Conservation (phyloP, 306 rosid genomes). For the Dryas alaskensis region DNA sequence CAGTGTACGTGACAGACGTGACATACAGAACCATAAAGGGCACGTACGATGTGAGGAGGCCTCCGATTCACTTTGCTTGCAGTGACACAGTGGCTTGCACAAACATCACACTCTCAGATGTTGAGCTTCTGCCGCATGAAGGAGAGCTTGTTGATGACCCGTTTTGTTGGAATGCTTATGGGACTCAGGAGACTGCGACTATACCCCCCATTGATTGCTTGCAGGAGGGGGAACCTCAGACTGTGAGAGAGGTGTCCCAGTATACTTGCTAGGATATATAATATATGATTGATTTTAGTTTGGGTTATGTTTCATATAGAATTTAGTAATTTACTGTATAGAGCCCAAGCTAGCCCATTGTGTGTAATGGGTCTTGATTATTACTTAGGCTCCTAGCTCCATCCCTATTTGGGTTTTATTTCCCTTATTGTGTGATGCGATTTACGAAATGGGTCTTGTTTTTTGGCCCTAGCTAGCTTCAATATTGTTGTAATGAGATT, state of each 20-base stretch:
- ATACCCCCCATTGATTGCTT: constrained; percentile 87
- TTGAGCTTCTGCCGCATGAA: constrained; percentile 77
- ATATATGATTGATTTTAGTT: constrained; percentile 6
- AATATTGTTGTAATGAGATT: background rate
- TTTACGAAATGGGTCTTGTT: background rate
- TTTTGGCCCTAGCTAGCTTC: background rate
- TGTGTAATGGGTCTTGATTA: constrained; percentile 2
- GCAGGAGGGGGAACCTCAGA: constrained; percentile 67
- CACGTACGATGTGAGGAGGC: constrained; percentile 76
- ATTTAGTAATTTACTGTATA: constrained; percentile 18
- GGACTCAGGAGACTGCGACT: constrained; percentile 65
- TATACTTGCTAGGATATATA: constrained; percentile 44
- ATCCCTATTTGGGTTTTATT: constrained; percentile 6
- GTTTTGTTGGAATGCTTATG: constrained; percentile 96
- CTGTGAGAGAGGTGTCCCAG: constrained; percentile 31
- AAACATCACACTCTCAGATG: constrained; percentile 75
- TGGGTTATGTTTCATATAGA: background rate
- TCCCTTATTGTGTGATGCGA: constrained; percentile 21
- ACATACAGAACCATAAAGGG: constrained; percentile 73
- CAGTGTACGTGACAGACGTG: constrained; percentile 63
- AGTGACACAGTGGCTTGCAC: constrained; percentile 87
- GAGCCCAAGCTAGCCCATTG: constrained; percentile 27
- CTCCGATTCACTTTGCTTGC: constrained; percentile 94
- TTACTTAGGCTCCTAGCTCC: background rate
- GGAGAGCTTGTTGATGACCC: constrained; percentile 80